Conservation (phyloP, 306 rosid genomes). For the Castanopsis chinensis region DNA sequence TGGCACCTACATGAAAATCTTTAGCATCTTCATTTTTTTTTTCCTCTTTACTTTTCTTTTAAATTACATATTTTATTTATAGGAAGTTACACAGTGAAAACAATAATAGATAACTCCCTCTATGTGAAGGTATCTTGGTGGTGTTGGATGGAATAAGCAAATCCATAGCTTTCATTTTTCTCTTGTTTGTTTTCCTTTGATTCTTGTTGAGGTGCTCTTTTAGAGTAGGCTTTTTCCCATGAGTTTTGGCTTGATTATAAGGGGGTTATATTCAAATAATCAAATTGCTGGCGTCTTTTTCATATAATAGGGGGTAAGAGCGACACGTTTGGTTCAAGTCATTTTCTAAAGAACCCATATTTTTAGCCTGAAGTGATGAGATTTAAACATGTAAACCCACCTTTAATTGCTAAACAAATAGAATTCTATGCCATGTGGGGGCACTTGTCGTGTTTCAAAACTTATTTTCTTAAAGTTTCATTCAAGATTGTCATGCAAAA, state of each 20-base stretch:
- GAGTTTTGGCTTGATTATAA: constrained; percentile 31
- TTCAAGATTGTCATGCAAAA: constrained; percentile 27
- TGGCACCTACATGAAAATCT: constrained; percentile 17
- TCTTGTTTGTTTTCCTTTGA: constrained; percentile 24
- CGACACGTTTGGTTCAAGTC: constrained; percentile 44
- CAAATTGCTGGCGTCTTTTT: constrained; percentile 18
- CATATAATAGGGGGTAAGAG: constrained; percentile 7
- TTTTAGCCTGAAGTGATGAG: constrained; percentile 14
- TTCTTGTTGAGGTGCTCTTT: constrained; percentile 7
- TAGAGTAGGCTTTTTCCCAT: constrained; percentile 3
- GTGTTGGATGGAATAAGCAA: constrained; percentile 26
- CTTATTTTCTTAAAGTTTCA: constrained; percentile 26
- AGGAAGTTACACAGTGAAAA: constrained; percentile 13
- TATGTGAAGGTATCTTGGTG: constrained; percentile 4
- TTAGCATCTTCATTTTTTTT: constrained; percentile 13
- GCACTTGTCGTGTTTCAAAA: not conserved
- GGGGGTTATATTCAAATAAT: constrained; percentile 16
- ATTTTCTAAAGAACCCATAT: constrained; percentile 25
- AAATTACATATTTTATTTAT: too few species aligned
- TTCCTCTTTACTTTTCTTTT: not conserved
- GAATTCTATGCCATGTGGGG: constrained; percentile 24
- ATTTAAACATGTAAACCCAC: constrained; percentile 33
- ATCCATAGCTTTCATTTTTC: not conserved
- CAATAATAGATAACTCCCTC: not conserved
- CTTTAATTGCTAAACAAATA: constrained; percentile 26